Evolutionary conservation across 2,329 filamentous ascomycete genomes (phyloP), one percentile per base, ranked within the genome.

Genomic region (Dendrostoma leiphaemia): DNA sequence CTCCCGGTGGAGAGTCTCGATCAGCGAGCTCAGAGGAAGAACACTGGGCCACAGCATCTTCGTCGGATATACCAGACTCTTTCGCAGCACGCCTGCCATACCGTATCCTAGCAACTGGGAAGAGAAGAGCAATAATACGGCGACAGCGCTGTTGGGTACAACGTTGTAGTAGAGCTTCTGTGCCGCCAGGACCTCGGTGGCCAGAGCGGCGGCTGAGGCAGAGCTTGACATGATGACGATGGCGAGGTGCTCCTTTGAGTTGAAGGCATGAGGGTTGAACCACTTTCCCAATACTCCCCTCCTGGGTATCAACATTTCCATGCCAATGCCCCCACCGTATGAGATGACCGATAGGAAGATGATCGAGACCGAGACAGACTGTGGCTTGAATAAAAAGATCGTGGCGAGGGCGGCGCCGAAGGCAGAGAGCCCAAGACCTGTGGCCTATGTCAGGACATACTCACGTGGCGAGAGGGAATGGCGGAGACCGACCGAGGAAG

Each of bases 101-200:
- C 76, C 78, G 37, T 76, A 81, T 0, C 77, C 77, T 17, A 80
- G 67, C 9, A 76, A 64, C 45, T 79, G 77, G 2, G 76, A 78
- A 0, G 77, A 76, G 8, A 81, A 60, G 0, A 71, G 66, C 29
- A 78, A 60, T 57, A 81, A 74, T 47, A 80, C 71, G 8, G 69
- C 69, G 0, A 69, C 69, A 2, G 64, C 72, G 5, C 67, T 65
- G 57, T 66, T 71, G 1, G 74, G 68, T 15, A 69, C 65, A 8
- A 69, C 63, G 17, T 69, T 65, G 52, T 80, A 80, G 63, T 70
- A 80, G 2, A 80, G 69, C 49, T 70, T 62, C 62, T 80, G 74
- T 1, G 71, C 74, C 0, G 78, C 71, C 4, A 80, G 62, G 0
- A 72, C 71, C 32, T 75, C 70, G 3, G 70, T 44, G 44, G 61